phyloP scores from a whole-genome alignment of 2,329 filamentous ascomycete species.

The Talaromyces pinophilus region DNA sequence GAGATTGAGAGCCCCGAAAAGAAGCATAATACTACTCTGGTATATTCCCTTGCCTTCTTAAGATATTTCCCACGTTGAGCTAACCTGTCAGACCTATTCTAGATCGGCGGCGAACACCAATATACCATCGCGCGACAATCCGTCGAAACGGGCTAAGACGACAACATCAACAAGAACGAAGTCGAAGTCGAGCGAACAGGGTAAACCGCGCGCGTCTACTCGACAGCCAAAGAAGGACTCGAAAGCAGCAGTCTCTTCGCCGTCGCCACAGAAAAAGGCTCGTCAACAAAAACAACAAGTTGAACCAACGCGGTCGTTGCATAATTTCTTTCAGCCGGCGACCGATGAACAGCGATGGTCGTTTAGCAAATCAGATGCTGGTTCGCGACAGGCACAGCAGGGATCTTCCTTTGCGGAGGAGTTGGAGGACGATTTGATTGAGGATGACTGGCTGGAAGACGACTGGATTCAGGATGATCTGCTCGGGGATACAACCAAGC shows the following conservation, averaged over 20 bases:
- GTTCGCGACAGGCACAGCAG: conserved; percentile 15
- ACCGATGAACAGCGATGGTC: conserved; percentile 45
- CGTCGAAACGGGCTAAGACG: conserved; percentile 8
- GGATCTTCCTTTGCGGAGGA: conserved; percentile 23
- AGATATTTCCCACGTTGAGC: neutral
- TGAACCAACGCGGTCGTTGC: conserved; percentile 38
- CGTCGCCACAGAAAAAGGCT: conserved; percentile 26
- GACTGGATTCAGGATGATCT: conserved; percentile 41
- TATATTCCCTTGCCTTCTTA: neutral
- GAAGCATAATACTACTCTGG: neutral
- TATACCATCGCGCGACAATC: conserved; percentile 1
- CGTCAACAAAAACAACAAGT: conserved; percentile 21
- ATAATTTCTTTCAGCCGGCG: conserved; percentile 45
- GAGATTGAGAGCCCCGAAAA: neutral
- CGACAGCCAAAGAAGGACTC: neutral
- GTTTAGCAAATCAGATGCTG: conserved; percentile 31
- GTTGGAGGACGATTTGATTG: conserved; percentile 42
- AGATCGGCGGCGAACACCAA: conserved; percentile 4
- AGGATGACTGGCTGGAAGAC: conserved; percentile 39
- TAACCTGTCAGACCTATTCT: conserved; percentile 13
- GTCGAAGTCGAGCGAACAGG: neutral
- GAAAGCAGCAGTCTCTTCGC: neutral
- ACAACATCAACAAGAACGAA: neutral
- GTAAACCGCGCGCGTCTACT: conserved; percentile 1
- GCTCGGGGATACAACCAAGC: neutral